These are phyloP conservation scores for Angomonas ambiguus DNA, from an alignment of 208 protist species.

Conservation along the genomic window DNA sequence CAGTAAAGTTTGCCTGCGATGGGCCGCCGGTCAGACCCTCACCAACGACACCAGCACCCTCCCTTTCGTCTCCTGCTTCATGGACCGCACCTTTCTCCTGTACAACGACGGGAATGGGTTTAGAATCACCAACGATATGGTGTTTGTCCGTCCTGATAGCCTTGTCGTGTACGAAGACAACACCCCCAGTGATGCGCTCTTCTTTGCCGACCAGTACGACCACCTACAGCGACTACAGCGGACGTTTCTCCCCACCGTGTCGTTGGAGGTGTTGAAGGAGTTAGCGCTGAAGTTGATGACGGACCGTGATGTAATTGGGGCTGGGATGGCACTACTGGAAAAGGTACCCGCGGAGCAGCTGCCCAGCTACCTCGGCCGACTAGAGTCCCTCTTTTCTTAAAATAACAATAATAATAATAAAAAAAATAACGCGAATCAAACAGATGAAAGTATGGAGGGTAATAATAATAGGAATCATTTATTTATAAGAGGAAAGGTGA, in stretches of 20 bases:
- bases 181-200: constrained; percentile 42
- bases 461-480: background rate
- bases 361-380: background rate
- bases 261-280: constrained; percentile 33
- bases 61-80: constrained; percentile 59
- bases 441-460: background rate
- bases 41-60: constrained; percentile 20
- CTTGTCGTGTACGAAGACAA: constrained; percentile 56
- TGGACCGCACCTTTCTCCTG: constrained; percentile 77
- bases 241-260: constrained; percentile 27
- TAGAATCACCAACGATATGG: constrained; percentile 73
- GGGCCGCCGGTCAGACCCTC: constrained; percentile 41
- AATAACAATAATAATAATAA: background rate
- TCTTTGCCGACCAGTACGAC: constrained; percentile 52
- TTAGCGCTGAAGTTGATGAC: background rate
- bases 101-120: constrained; percentile 23
- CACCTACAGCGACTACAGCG: constrained; percentile 66
- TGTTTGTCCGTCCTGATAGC: constrained; percentile 72
- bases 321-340: background rate
- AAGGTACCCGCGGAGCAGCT: background rate
- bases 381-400: background rate
- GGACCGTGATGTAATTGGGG: background rate
- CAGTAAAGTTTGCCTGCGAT: constrained; percentile 61
- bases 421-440: background rate
- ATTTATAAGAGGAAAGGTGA: background rate